Evolutionary conservation across 2,329 filamentous ascomycete genomes (phyloP), one percentile per base, ranked within the genome.

Genomic region (Escovopsis sp.): DNA sequence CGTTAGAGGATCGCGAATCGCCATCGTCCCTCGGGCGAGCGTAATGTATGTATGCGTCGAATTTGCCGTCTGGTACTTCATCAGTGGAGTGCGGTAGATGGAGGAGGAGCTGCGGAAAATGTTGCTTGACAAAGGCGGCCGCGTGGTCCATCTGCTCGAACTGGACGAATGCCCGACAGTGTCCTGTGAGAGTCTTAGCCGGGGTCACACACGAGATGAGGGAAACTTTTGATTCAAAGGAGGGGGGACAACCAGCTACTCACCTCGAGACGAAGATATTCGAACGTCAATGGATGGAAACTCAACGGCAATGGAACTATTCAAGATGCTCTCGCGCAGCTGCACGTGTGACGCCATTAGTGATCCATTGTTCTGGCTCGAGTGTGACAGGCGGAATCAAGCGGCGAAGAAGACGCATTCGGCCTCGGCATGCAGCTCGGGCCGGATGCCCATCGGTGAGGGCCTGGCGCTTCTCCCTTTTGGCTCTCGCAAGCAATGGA

Each of bases 161-260:
- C 42, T 64, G 51, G 26, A 66, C 52, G 47, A 63, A 63, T 15
- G 61, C 57, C 31, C 60, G 53, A 26, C 52, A 51, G 38, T 52
- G 46, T 15, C 58, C 62, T 64, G 26, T n/a, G n/a, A 2, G 10
- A n/a, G 28, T 36, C 50, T 41, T 47, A 45, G 35, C 8, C n/a
- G n/a, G n/a, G n/a, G n/a, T 27, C 25, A 6, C 14, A n/a, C 19
- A 34, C 26, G 3, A 30, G 5, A 26, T n/a, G n/a, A n/a, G n/a
- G n/a, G n/a, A n/a, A n/a, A n/a, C n/a, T n/a, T 8, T n/a, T 3
- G 8, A 6, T 12, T 15, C 21, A 18, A 32, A 16, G 5, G 11
- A 33, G n/a, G 8, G n/a, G n/a, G 23, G 3, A 4, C 4, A 5
- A 2, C 12, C 10, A 18, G 23, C 36, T 5, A 41, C 41, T 43